Evolutionary conservation across 225 moss, liverwort and hornwort genomes (phyloP).

Genomic region (Antitrichia curtipendula): DNA sequence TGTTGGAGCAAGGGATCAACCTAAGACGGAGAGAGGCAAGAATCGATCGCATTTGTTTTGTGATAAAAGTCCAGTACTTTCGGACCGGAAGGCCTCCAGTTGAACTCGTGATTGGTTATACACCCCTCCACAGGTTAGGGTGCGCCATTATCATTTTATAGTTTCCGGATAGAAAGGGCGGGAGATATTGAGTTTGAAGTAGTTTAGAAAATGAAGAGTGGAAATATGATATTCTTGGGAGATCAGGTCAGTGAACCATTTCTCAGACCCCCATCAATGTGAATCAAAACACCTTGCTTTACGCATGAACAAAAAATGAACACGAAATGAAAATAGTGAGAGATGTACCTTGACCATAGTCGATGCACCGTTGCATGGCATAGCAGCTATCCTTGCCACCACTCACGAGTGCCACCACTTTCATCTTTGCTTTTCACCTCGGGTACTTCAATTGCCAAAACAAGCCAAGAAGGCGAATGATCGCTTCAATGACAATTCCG

Average conservation of each 20-base stretch:
- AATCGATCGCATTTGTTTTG: not conserved
- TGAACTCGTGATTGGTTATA: not conserved
- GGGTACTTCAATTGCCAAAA: not conserved
- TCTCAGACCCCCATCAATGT: too few species aligned
- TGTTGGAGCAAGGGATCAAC: not conserved
- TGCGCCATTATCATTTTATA: not conserved
- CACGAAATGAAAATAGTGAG: not conserved
- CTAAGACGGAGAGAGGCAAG: not conserved
- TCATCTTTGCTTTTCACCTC: conserved; percentile 34
- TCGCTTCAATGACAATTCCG: not conserved
- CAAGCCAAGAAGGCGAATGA: not conserved
- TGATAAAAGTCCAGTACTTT: not conserved
- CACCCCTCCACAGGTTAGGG: not conserved
- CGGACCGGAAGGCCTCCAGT: not conserved
- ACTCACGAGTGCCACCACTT: conserved; percentile 81
- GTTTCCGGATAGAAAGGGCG: not conserved
- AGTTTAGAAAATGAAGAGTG: too few species aligned
- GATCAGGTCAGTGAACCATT: too few species aligned
- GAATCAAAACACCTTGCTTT: not conserved
- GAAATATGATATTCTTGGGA: too few species aligned
- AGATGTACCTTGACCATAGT: conserved; percentile 70
- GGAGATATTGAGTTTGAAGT: too few species aligned
- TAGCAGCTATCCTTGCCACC: conserved; percentile 92
- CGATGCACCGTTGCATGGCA: conserved; percentile 73
- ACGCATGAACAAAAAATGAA: not conserved